Evolutionary conservation across 306 rosid genomes (phyloP).

Genomic region (Acacia melanoxylon): DNA sequence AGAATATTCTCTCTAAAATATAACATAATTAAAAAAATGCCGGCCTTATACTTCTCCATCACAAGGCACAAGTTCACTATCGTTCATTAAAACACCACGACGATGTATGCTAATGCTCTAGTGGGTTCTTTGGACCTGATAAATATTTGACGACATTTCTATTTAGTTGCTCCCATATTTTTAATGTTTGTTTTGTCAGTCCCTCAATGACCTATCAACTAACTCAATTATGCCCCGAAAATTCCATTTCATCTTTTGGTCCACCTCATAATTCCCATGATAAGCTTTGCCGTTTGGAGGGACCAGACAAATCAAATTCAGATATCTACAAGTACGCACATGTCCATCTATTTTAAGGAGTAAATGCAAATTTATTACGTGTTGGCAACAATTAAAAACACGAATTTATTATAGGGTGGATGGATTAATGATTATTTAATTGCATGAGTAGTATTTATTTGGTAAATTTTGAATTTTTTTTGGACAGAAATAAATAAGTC

Average conservation of each 20-base stretch:
- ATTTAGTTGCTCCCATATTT: not conserved
- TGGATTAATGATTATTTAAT: not conserved
- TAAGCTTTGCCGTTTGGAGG: not conserved
- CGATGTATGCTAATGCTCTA: not conserved
- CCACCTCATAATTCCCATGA: not conserved
- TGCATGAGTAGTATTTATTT: not conserved
- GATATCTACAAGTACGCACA: not conserved
- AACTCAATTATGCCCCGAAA: not conserved
- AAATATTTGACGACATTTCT: not conserved
- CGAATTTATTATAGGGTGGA: not conserved
- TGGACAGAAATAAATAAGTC: not conserved
- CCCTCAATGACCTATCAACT: not conserved
- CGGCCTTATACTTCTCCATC: not conserved
- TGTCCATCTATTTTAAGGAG: not conserved
- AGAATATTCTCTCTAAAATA: not conserved
- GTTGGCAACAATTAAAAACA: not conserved
- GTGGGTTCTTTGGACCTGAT: not conserved
- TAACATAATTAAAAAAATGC: not conserved
- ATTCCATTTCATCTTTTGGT: conserved; percentile 12
- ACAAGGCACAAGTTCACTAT: not conserved
- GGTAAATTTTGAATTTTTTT: not conserved
- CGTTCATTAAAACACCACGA: not conserved
- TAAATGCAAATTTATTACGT: not conserved
- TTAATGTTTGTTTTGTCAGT: not conserved
- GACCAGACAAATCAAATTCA: not conserved